Evolutionary conservation across 192 early-diverging fungal genomes (phyloP).

Genomic region (Coemansia sp.): DNA sequence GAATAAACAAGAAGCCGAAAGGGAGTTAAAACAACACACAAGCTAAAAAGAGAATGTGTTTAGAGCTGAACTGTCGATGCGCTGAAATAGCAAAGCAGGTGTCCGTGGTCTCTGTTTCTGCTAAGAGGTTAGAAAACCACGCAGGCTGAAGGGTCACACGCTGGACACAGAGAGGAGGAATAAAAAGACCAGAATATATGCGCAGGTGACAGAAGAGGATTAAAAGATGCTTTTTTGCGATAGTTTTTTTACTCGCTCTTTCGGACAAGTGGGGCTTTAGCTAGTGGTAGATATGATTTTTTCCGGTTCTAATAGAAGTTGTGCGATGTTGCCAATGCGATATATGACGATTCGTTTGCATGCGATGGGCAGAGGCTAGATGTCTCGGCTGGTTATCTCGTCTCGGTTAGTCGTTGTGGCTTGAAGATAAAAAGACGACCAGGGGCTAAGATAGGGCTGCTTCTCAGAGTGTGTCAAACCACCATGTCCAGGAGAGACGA

Average conservation of each 20-base stretch:
- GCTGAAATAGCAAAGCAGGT: background rate
- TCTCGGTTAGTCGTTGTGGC: background rate
- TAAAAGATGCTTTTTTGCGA: background rate
- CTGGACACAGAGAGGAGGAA: background rate
- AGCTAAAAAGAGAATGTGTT: background rate
- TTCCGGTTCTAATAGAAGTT: background rate
- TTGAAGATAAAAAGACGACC: background rate
- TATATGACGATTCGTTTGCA: background rate
- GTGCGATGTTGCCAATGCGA: background rate
- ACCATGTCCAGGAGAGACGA: background rate
- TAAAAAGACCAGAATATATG: background rate
- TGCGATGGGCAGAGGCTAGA: background rate
- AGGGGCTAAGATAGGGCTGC: background rate
- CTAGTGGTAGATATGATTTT: background rate
- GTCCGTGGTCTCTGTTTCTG: background rate
- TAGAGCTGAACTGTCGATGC: background rate
- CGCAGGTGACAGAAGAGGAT: slow-evolving; percentile 2
- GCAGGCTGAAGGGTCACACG: slow-evolving; percentile 1
- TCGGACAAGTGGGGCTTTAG: background rate
- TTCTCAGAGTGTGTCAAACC: slow-evolving; percentile 2
- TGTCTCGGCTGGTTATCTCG: background rate
- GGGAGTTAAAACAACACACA: background rate
- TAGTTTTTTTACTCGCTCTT: background rate
- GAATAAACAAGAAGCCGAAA: slow-evolving; percentile 12
- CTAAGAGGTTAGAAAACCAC: background rate